Evolutionary conservation across 2,329 filamentous ascomycete species (phyloP), one percentile per base, ranked within the genome.

Genomic region (Colletotrichum tropicale): DNA sequence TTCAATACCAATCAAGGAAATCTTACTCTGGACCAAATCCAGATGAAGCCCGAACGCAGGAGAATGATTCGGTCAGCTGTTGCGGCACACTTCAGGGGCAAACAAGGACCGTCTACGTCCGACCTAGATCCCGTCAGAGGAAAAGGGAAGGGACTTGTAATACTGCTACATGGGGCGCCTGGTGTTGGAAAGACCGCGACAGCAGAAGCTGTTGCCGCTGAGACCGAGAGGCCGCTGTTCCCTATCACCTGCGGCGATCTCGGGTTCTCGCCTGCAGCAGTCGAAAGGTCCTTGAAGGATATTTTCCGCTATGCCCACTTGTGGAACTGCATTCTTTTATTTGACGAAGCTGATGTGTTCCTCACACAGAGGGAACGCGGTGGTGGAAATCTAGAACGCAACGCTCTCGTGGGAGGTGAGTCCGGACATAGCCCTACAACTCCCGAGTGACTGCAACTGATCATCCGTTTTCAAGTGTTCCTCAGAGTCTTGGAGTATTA

Each of bases 401-500:
- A 83, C 28, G 78, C 77, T 3, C 71, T 80, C 4, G 78, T 81
- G 70, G 80, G 77, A 43, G 78, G 32, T 34, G 32, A 34, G 32
- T 34, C 32, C 12, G 0, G 2, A 34, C 32, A 1, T 13, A 13
- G 1, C 32, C 32, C 32, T 1, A 34, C 1, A 34, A 1, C 32
- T 34, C 32, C 1, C 1, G 32, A 34, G 12, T 13, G 32, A 34
- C 32, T 1, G 32, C 1, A 34, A 34, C 32, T 34, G 32, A 34
- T 6, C 32, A 13, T 6, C 32, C 1, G 32, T 13, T 34, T 34
- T 1, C 5, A 13, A 34, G 85, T 87, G 5, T 87, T 87, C 66
- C 81, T 87, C 6, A 81, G 85, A 0, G 80, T 84, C 0, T 78
- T 87, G 1, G 86, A 87, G 70, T 87, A 86, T 77, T 87, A 86